phyloP scores from a whole-genome alignment of 805 yeast genomes.

The Spathaspora passalidarum region DNA sequence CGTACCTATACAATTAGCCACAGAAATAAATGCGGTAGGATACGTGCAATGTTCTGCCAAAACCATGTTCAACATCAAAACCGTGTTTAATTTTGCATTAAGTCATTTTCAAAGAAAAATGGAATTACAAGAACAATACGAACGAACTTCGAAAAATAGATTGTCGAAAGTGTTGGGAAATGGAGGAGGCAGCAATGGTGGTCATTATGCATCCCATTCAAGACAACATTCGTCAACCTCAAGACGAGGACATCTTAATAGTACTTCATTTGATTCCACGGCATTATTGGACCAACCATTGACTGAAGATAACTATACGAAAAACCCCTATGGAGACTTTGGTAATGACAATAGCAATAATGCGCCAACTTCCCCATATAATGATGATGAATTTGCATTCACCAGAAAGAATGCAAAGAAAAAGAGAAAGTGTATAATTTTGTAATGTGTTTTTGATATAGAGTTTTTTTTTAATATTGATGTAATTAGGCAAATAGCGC shows the following conservation, averaged over 20 bases:
- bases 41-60: constrained; percentile 83
- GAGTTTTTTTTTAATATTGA: not conserved
- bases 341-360: constrained; percentile 3
- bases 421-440: constrained; percentile 29
- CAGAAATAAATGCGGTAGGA: constrained; percentile 61
- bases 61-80: constrained; percentile 58
- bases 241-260: constrained; percentile 36
- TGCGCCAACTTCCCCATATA: constrained; percentile 17
- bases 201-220: constrained; percentile 13
- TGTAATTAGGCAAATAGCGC: not conserved
- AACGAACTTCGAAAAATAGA: constrained; percentile 32
- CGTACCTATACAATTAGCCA: constrained; percentile 51
- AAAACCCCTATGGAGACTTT: constrained; percentile 35
- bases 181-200: constrained; percentile 9
- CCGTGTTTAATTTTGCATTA: constrained; percentile 65
- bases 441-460: constrained; percentile 16
- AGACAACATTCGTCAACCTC: constrained; percentile 21
- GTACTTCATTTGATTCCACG: constrained; percentile 34
- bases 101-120: constrained; percentile 38
- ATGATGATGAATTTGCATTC: constrained; percentile 42
- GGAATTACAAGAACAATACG: constrained; percentile 35
- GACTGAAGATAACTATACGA: constrained; percentile 31
- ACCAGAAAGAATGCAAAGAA: constrained; percentile 28
- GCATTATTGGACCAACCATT: constrained; percentile 39
- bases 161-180: constrained; percentile 30